Evolutionary conservation across 495 filamentous ascomycete species (phyloP), one percentile per base, ranked within the genome.

Genomic region (Alectoria sarmentosa): DNA sequence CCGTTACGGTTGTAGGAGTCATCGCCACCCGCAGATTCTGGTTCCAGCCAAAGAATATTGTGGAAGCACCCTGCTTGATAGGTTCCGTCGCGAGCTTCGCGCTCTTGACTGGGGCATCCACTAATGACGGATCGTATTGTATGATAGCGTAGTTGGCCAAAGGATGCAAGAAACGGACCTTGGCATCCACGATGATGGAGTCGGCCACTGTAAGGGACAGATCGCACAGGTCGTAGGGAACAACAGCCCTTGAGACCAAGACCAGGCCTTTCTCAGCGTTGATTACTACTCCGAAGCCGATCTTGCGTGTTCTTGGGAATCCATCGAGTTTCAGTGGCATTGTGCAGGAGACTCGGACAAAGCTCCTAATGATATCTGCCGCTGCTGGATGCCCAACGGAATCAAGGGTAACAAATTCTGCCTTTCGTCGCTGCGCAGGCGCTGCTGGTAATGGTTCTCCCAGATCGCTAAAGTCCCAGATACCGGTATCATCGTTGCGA

Each of bases 261-360:
- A 98, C 95, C 58, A 98, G 81, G 17, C 94, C 94, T 79, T 96
- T 92, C 52, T 94, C 90, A 1, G 94, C 94, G 74, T 99, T 93
- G 57, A 98, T 88, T 14, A 99, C 94, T 41, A 99, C 77, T 2
- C 94, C 94, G 80, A 94, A 95, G 19, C 94, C 94, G 72, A 91
- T 92, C 79, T 96, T 96, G 48, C 90, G 82, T 48, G 91, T 86
- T 71, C 91, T 88, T 2, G 94, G 95, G 71, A 96, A 99, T 42
- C 94, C 94, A 73, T 99, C 95, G 5, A 99, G 82, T 77, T 97
- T 98, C 64, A 98, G 75, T 4, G 94, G 94, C 88, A 98, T 91
- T 26, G 86, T 87, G 67, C 92, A 96, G 23, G 87, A 86, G 37
- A 99, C 87, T 13, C 93, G 87, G 41, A 99, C 94, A 71, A 99